Conservation (phyloP, 768 basidiomycete genomes). For the Boletales sp. region DNA sequence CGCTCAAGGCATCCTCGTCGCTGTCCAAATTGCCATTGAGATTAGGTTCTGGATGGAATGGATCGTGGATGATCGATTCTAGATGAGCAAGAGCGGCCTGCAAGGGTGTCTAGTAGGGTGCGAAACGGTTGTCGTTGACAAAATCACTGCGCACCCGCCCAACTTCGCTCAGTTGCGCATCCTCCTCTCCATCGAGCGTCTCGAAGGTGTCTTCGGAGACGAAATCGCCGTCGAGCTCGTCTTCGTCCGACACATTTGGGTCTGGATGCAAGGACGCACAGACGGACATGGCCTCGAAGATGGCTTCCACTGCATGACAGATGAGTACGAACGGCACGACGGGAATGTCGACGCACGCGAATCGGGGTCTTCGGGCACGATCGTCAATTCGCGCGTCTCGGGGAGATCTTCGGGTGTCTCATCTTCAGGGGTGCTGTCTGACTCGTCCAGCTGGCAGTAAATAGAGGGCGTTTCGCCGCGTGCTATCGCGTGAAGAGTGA, state of each 20-base stretch:
- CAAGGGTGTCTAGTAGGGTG: slow-evolving; percentile 72
- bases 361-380: slow-evolving; percentile 57
- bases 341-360: slow-evolving; percentile 49
- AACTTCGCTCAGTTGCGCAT: slow-evolving; percentile 77
- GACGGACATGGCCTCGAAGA: slow-evolving; percentile 81
- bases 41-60: slow-evolving; percentile 18
- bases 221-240: slow-evolving; percentile 52
- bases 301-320: slow-evolving; percentile 59
- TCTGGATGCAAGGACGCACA: slow-evolving; percentile 89
- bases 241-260: slow-evolving; percentile 38
- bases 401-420: slow-evolving; percentile 34
- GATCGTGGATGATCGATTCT: slow-evolving; percentile 76
- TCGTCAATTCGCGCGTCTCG: slow-evolving; percentile 76
- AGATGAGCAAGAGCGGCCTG: slow-evolving; percentile 82
- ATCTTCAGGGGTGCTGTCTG: slow-evolving; percentile 31
- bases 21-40: slow-evolving; percentile 15
- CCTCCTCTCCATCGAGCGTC: slow-evolving; percentile 53
- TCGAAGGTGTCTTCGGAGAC: slow-evolving; percentile 46
- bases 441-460: slow-evolving; percentile 92
- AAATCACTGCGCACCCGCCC: slow-evolving; percentile 95
- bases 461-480: slow-evolving; percentile 63
- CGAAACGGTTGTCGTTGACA: slow-evolving; percentile 68
- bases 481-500: slow-evolving; percentile 92
- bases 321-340: neutral
- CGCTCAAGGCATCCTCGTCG: slow-evolving; percentile 13